Evolutionary conservation across 305 asterid genomes (phyloP).

Genomic region (Fraxinus albicans): DNA sequence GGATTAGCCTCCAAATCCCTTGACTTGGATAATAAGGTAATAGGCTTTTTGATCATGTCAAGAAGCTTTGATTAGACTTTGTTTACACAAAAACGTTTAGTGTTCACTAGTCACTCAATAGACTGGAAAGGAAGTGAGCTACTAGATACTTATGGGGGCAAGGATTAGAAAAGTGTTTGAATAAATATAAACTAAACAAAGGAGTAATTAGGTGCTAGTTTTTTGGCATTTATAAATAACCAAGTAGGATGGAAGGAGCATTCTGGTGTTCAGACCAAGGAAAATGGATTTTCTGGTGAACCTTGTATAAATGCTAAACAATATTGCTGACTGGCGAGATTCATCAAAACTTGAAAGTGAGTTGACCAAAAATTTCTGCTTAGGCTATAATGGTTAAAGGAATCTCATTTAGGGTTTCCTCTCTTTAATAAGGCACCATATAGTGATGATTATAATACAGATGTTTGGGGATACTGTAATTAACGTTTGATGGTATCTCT

Average conservation of each 20-base stretch:
- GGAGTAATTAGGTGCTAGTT: not conserved
- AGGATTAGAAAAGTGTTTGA: not conserved
- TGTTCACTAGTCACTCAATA: not conserved
- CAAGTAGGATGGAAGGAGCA: not conserved
- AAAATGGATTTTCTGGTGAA: not conserved
- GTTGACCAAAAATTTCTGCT: not conserved
- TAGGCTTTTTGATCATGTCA: slow-evolving; percentile 9
- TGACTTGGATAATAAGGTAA: slow-evolving; percentile 88
- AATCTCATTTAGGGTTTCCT: slow-evolving; percentile 4
- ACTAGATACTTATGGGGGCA: not conserved
- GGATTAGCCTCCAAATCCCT: slow-evolving; percentile 91
- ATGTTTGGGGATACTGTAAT: not conserved
- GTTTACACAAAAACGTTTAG: not conserved
- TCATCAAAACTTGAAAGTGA: not conserved
- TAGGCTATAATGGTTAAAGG: not conserved
- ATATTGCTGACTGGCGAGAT: not conserved
- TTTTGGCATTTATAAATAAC: not conserved
- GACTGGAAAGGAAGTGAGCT: not conserved
- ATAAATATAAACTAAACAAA: not conserved
- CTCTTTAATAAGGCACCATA: not conserved
- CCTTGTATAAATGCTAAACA: not conserved
- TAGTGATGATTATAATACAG: not conserved
- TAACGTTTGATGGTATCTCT: not conserved
- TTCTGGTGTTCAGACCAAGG: not conserved
- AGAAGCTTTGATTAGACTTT: not conserved